Evolutionary conservation across 1,284 basidiomycete species (phyloP), one percentile per base, ranked within the genome.

Genomic region (Leccinum holopus): DNA sequence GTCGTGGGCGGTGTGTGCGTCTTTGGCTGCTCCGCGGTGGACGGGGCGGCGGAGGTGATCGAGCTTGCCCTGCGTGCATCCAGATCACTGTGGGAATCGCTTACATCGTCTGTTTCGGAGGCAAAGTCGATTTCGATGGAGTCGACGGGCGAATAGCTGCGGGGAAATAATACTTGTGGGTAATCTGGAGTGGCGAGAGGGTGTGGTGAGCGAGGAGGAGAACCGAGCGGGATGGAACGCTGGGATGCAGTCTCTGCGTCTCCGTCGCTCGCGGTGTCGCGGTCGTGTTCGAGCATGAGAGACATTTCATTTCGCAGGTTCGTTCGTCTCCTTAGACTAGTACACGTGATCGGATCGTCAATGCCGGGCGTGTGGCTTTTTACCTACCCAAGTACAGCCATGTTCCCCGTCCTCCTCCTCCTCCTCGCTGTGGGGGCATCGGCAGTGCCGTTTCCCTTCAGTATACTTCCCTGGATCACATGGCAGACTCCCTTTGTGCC

Each of bases 211-310:
- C 63, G 69, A 30, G 81, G 67, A 37, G 88, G 82, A 3, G 89
- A 90, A 52, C 86, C 87, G 51, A 92, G 84, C 14, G 89, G 83
- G 61, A 92, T 88, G 2, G 90, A 92, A 51, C 82, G 84, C 66
- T 90, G 87, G 6, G 89, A 91, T n/a, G 88, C 88, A n/a, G 88
- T 90, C 69, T 92, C 90, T 63, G 81, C 84, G 65, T 88, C 87
- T 58, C 76, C 78, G 64, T 84, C 75, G 65, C 77, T 68, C 16
- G 30, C 74, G 61, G 71, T 59, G 12, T 65, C 65, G 3, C 64
- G 12, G 49, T 47, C 18, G 60, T 49, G 55, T 61, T 61, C 57
- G 30, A 41, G 37, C 47, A 49, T 49, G 47, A 25, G 47, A 49
- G 47, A 21, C 41, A 44, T 44, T 44, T 44, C 58, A 60, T 61